Evolutionary conservation across 352 stramenopile species (phyloP).

Genomic region (Peronospora farinosa): DNA sequence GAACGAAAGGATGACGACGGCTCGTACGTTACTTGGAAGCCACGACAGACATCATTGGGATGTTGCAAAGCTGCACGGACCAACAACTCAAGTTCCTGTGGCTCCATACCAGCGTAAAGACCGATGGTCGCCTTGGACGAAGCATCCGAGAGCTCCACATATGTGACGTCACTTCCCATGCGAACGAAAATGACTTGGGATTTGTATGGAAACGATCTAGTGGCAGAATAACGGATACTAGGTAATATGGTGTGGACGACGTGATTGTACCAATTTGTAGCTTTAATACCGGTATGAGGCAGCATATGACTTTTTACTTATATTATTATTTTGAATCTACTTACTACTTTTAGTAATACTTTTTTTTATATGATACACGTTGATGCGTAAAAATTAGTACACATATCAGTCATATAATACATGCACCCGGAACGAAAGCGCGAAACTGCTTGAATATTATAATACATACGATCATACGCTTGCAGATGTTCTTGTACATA

Average conservation of each 20-base stretch:
- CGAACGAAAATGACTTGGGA: constrained; percentile 4
- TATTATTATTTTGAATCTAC: too few species aligned
- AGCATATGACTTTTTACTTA: too few species aligned
- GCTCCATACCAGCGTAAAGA: constrained; percentile 49
- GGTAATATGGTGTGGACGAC: background rate
- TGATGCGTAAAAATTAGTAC: too few species aligned
- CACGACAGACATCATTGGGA: constrained; percentile 16
- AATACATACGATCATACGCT: too few species aligned
- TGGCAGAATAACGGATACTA: constrained; percentile 5
- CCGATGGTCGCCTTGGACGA: constrained; percentile 35
- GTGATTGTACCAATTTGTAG: too few species aligned
- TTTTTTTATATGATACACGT: too few species aligned
- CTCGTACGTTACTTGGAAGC: constrained; percentile 32
- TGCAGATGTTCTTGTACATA: too few species aligned
- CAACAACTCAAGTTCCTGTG: constrained; percentile 40
- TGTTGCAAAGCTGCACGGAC: constrained; percentile 31
- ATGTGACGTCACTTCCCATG: constrained; percentile 25
- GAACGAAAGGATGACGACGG: background rate
- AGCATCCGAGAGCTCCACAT: constrained; percentile 21
- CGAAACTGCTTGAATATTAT: too few species aligned
- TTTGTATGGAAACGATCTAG: constrained; percentile 9
- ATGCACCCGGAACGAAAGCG: too few species aligned
- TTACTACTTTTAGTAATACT: too few species aligned
- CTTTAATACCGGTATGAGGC: too few species aligned
- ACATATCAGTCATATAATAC: too few species aligned